Percentiles rank a stretch among this genome's conserved stretches.
Conservation (phyloP, 73 alveolate species). For the Paramecium caudatum region DNA sequence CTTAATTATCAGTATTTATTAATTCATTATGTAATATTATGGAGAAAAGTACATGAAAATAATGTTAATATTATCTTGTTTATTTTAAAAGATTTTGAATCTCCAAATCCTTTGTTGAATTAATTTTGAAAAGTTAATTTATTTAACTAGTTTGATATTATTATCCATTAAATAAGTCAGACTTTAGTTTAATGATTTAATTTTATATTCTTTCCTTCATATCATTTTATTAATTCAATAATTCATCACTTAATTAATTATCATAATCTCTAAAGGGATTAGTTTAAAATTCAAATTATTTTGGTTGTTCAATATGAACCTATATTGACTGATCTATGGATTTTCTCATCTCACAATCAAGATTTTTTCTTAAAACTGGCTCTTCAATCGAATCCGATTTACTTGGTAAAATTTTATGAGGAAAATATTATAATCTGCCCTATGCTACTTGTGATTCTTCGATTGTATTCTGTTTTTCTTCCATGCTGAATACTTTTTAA, state of each 20-base stretch:
- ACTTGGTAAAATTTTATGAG: no score
- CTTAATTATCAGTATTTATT: not conserved
- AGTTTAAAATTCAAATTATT: no score
- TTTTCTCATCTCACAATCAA: no score
- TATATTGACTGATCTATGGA: no score
- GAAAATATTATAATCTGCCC: no score
- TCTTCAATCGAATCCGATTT: no score
- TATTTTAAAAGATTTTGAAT: not conserved
- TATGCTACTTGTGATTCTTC: no score
- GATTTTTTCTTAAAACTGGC: no score
- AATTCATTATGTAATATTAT: slow-evolving; percentile 25
- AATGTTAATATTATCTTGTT: not conserved
- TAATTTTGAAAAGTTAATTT: not conserved
- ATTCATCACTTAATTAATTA: no score
- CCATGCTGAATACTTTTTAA: not conserved
- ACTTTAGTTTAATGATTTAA: slow-evolving; percentile 8
- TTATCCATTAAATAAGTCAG: slow-evolving; percentile 30
- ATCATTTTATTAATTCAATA: no score
- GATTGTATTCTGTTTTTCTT: slow-evolving; percentile 1
- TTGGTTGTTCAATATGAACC: no score
- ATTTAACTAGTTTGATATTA: not conserved
- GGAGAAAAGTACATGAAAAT: slow-evolving; percentile 1
- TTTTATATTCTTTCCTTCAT: not conserved
- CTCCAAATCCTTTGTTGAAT: not conserved
- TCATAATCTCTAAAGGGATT: no score